A percentile compares a stretch with the other conserved stretches of the same genome.
phyloP scores from a whole-genome alignment of 768 basidiomycete species.

The Mycena latifolia region DNA sequence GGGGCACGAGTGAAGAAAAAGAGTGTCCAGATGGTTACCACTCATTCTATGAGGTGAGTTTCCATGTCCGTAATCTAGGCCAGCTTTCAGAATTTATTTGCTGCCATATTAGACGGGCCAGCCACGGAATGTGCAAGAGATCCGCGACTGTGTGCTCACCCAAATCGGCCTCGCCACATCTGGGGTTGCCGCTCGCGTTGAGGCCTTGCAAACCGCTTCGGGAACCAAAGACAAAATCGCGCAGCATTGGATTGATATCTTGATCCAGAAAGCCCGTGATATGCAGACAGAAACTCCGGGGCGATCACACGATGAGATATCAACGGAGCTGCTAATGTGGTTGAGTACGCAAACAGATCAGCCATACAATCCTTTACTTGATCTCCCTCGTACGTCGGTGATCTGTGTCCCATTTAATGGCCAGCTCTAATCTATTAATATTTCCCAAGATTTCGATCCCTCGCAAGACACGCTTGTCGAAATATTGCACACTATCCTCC shows the following conservation, averaged over 20 bases:
- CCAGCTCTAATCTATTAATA: conserved; percentile 45
- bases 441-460: background rate
- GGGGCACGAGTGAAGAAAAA: conserved; percentile 22
- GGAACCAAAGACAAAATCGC: conserved; percentile 23
- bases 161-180: background rate
- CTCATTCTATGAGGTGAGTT: background rate
- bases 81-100: too few relatives aligned
- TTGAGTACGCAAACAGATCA: too few relatives aligned
- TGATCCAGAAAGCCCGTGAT: background rate
- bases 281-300: too few relatives aligned
- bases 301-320: background rate
- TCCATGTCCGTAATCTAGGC: too few relatives aligned
- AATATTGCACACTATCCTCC: conserved; percentile 51
- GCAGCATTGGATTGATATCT: conserved; percentile 23
- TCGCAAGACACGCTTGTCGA: conserved; percentile 39
- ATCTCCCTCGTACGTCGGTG: too few relatives aligned
- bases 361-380: too few relatives aligned
- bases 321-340: conserved; percentile 9
- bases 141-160: background rate
- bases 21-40: background rate
- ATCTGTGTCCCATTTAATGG: too few relatives aligned
- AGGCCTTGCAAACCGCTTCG: background rate
- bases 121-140: conserved; percentile 2
- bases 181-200: background rate
- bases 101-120: too few relatives aligned